Evolutionary conservation across 148 eudicot species (phyloP).

Genomic region (Cornus controversa): DNA sequence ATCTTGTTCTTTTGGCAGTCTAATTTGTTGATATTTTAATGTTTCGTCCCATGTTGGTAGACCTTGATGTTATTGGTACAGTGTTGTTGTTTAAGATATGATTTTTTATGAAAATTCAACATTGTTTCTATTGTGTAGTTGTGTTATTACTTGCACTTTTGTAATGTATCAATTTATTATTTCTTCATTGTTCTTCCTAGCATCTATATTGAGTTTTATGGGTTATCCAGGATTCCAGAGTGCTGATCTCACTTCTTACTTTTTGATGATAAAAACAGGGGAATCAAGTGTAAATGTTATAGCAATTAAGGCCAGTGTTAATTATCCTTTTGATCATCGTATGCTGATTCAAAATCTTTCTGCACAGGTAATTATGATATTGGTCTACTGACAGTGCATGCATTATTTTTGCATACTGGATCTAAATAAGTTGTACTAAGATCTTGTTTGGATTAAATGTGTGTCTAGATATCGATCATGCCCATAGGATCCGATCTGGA

Average conservation of each 20-base stretch:
- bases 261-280: slow-evolving; percentile 43
- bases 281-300: slow-evolving; percentile 61
- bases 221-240: neutral
- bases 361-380: slow-evolving; percentile 53
- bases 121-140: neutral
- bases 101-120: neutral
- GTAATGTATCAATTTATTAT: neutral
- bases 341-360: slow-evolving; percentile 85
- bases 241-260: slow-evolving; percentile 6
- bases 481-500: no score
- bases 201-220: neutral
- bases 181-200: neutral
- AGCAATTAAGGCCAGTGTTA: slow-evolving; percentile 77
- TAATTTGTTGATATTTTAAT: neutral
- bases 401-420: neutral
- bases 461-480: no score
- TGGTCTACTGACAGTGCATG: neutral
- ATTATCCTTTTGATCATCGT: slow-evolving; percentile 74
- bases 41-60: neutral
- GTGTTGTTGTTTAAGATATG: neutral
- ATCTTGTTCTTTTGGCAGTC: neutral
- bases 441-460: no score
- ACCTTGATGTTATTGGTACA: neutral
- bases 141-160: neutral
- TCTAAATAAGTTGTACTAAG: neutral